Evolutionary conservation across 2,329 filamentous ascomycete genomes (phyloP), one percentile per base, ranked within the genome.

Genomic region (Aspergillus fumigatus): DNA sequence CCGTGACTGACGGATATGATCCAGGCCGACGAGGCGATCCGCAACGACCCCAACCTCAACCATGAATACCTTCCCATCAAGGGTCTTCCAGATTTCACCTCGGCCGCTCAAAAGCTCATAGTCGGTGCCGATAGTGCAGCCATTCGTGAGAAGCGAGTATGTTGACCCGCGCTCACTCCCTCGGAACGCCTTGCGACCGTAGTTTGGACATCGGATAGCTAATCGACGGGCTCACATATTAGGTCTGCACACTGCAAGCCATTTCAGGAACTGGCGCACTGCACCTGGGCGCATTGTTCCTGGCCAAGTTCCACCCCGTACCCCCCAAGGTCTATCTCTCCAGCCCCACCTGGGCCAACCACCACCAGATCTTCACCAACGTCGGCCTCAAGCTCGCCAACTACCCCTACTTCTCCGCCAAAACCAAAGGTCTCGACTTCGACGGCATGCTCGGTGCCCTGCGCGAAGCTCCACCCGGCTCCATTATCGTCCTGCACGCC

Each of bases 41-140:
- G 87, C 75, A 88, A 88, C 72, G 92, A 97, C 77, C 92, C 93
- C 71, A 84, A 90, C 58, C 82, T 96, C 67, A 96, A 99, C 80
- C 93, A 99, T 81, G 94, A 99, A 83, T 99, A 99, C 78, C 90
- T 95, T 58, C 93, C 94, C 58, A 99, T 99, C 73, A 89, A 92
- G 61, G 94, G 94, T 70, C 83, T 97, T 58, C 78, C 87, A 55
- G 83, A 88, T 61, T 95, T 97, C 79, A 97, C 91, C 58, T 83
- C 85, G 66, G 95, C 94, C 71, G 92, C 94, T 25, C 90, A 93
- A 73, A 92, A 94, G 79, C 83, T 97, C 67, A 89, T 97, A 58
- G 83, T 97, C 32, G 92, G 94, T 52, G 75, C 76, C 43, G 84
- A 89, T 66, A 95, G 90, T 52, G 86, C 90, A 47, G 94, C 92